Evolutionary conservation across 108 stramenopile species (phyloP).

Genomic region (Epipyxis sp.): DNA sequence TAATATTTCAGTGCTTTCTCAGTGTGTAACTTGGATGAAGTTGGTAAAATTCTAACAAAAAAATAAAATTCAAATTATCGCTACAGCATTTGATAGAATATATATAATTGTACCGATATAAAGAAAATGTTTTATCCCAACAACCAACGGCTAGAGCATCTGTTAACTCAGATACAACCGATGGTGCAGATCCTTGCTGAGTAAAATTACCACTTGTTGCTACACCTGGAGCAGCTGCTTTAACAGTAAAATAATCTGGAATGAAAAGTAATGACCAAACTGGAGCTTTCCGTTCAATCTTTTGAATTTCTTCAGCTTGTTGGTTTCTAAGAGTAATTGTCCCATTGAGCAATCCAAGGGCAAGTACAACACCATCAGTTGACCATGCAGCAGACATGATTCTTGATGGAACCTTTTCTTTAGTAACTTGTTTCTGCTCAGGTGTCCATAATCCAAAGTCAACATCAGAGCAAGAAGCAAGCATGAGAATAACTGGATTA

Average conservation of each 20-base stretch:
- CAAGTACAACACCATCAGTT: constrained; percentile 60
- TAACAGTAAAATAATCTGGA: no score
- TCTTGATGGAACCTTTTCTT: constrained; percentile 60
- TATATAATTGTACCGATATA: constrained; percentile 51
- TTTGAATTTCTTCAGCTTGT: constrained; percentile 43
- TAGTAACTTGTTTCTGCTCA: constrained; percentile 58
- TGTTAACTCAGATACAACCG: background rate
- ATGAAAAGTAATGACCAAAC: constrained; percentile 59
- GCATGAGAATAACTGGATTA: constrained; percentile 55
- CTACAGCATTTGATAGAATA: constrained; percentile 47
- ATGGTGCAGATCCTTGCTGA: constrained; percentile 12
- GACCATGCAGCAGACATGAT: constrained; percentile 63
- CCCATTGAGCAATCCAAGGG: constrained; percentile 63
- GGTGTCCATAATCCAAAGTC: constrained; percentile 66
- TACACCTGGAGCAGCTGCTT: constrained; percentile 40
- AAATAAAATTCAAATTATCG: constrained; percentile 57
- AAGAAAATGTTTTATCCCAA: constrained; percentile 63
- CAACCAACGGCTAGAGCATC: constrained; percentile 57
- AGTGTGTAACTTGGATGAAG: constrained; percentile 23
- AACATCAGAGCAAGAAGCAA: constrained; percentile 57
- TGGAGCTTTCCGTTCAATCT: constrained; percentile 51
- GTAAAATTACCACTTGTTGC: constrained; percentile 42
- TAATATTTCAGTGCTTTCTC: constrained; percentile 4
- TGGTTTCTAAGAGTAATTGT: constrained; percentile 54
- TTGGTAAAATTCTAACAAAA: constrained; percentile 41